Base-by-base conservation (phyloP, 1,284 basidiomycete genomes). In the Dichomitus squalens region DNA sequence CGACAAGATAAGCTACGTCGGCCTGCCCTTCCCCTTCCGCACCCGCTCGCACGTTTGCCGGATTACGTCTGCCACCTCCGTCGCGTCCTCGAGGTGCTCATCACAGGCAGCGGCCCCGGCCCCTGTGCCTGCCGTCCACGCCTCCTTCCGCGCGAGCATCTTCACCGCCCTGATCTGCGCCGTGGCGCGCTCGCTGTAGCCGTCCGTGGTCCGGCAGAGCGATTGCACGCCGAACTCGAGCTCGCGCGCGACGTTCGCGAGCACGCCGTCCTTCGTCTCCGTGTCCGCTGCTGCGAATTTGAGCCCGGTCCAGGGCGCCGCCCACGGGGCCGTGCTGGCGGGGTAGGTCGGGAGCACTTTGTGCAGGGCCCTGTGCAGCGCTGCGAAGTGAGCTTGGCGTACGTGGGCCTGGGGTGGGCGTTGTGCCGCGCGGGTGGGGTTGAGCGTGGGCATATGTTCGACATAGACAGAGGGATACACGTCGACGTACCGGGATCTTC, bases 401-500 rank as follows among this genome's bases (percentile, higher is more conserved):
- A 67, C 53, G 1, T 66, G 57, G 16, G 68, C 49, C 79, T 78
- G 31, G 4, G 3, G 5, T 7, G n/a, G n/a, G n/a, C n/a, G n/a
- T n/a, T n/a, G n/a, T n/a, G n/a, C n/a, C n/a, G n/a, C n/a, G n/a
- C n/a, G n/a, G n/a, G n/a, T n/a, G n/a, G n/a, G n/a, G n/a, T n/a
- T n/a, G 18, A 25, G 36, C 20, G 34, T n/a, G 36, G 49, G 34
- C 16, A 31, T 34, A 9, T 18, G 7, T 35, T 39, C 9, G 33
- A 7, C 47, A n/a, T 31, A 14, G n/a, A 49, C 6, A 48, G 12
- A 20, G 31, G 29, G 34, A 7, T 8, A 27, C 2, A 29, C 11
- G 0, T 8, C 9, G 4, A 70, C 78, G 49, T 60, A 89, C 86
- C 0, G 81, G 77, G 14, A 88, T 76, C 70, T 90, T 90, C 51